phyloP scores from a whole-genome alignment of 2,329 filamentous ascomycete genomes.

The Akanthomyces uredinophilus region DNA sequence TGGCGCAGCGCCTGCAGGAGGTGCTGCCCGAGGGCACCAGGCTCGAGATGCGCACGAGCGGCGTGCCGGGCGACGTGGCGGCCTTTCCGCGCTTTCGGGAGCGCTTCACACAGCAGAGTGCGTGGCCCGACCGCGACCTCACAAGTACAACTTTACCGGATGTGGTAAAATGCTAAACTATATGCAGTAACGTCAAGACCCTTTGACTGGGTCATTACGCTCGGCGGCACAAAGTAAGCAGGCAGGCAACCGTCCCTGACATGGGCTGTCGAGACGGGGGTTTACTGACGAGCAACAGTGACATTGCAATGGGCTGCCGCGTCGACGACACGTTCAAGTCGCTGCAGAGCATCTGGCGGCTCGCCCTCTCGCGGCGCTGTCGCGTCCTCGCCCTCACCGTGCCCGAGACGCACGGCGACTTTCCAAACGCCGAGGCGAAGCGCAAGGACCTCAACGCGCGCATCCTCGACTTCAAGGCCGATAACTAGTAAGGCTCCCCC shows the following conservation, averaged over 20 bases:
- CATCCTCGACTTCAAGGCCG: slow-evolving; percentile 45
- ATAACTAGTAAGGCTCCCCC: slow-evolving; percentile 55
- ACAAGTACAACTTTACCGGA: too few relatives aligned
- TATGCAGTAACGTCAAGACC: background rate
- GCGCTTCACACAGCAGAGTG: slow-evolving; percentile 34
- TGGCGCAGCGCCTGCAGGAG: slow-evolving; percentile 42
- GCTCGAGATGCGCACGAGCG: slow-evolving; percentile 44
- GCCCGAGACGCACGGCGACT: slow-evolving; percentile 42
- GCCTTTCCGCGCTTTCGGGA: slow-evolving; percentile 26
- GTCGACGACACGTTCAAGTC: slow-evolving; percentile 41
- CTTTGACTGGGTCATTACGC: slow-evolving; percentile 58
- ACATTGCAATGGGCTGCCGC: slow-evolving; percentile 40
- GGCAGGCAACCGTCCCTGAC: background rate
- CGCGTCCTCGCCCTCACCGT: slow-evolving; percentile 61
- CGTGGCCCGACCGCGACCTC: slow-evolving; percentile 13
- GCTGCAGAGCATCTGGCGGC: slow-evolving; percentile 46
- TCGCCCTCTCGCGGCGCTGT: slow-evolving; percentile 42
- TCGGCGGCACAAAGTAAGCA: slow-evolving; percentile 60
- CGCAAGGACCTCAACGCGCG: slow-evolving; percentile 46
- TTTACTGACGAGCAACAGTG: slow-evolving; percentile 30
- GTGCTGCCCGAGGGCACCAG: slow-evolving; percentile 37
- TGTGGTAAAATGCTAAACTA: background rate
- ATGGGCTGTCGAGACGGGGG: background rate
- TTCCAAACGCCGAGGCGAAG: slow-evolving; percentile 25
- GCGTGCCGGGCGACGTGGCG: slow-evolving; percentile 48